Evolutionary conservation across 768 basidiomycete genomes (phyloP), one percentile per base, ranked within the genome.

Genomic region (Auriculariales sp.): DNA sequence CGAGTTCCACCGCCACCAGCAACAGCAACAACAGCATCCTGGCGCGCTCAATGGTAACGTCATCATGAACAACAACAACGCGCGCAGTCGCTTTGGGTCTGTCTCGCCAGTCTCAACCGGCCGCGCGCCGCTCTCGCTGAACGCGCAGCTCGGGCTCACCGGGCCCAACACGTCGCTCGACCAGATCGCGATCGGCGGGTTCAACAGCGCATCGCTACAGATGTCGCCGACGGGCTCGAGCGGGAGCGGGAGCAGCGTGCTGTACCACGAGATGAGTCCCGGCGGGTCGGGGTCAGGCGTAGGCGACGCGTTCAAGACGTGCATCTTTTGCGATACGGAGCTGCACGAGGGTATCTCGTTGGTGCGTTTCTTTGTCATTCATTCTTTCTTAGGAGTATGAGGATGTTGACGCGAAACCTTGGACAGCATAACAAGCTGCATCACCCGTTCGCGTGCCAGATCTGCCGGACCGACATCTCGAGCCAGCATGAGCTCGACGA

Each of bases 371-470:
- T 5, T 15, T 15, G 6, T 2, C n/a, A 9, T 15, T 36, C 6
- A n/a, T 35, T 15, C 34, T 6, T 15, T 15, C 22, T 15, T 1
- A 6, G 15, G 6, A n/a, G 15, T 15, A 15, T 36, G 9, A 36
- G 15, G 6, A 22, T n/a, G n/a, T n/a, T n/a, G n/a, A n/a, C n/a
- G n/a, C 15, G 34, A 15, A 22, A n/a, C 22, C 35, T 15, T 11
- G 7, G 15, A 36, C 35, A 36, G 39, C 39, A 44, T 19, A 44
- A 44, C 22, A 44, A 44, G 39, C 39, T 44, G 39, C 39, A 25
- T 10, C 39, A 44, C 39, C 39, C 39, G 39, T 44, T 44, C 39
- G 39, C 39, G 39, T 44, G 39, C 39, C 39, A 44, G 39, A 44
- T 44, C 24, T 44, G 39, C 22, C 15, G 39, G 7, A 44, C 39